Conservation (phyloP, 2,329 filamentous ascomycete genomes). For the Moelleriella libera region DNA sequence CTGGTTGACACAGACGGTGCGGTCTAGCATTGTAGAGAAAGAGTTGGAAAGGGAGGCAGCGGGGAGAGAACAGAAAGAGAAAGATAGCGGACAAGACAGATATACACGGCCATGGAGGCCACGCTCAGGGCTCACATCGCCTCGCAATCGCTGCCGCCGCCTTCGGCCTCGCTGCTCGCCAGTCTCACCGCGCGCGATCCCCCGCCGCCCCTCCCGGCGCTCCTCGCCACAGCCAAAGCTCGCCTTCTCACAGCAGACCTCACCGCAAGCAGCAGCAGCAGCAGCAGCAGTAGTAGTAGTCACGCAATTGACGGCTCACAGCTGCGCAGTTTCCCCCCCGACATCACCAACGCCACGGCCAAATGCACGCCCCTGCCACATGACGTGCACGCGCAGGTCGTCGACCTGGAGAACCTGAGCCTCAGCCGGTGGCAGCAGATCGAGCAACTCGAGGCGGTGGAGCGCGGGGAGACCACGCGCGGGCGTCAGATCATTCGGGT, state of each 20-base stretch:
- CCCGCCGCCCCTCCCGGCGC: conserved; percentile 50
- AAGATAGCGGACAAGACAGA: no score
- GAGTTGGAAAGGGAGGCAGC: no score
- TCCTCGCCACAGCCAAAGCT: conserved; percentile 67
- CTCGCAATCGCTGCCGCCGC: conserved; percentile 37
- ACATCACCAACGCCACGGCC: conserved; percentile 35
- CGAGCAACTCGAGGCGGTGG: conserved; percentile 61
- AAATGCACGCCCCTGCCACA: conserved; percentile 42
- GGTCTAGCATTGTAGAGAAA: no score
- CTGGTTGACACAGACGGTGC: no score
- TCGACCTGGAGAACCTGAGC: conserved; percentile 75
- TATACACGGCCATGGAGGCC: conserved; percentile 14
- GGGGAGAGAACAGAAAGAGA: no score
- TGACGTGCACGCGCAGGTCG: conserved; percentile 63
- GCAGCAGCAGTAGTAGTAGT: no score
- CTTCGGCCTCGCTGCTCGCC: conserved; percentile 46
- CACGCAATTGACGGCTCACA: no score
- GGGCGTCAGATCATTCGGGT: conserved; percentile 76
- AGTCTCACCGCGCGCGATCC: conserved; percentile 43
- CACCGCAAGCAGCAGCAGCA: conserved; percentile 33
- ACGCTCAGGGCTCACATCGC: conserved; percentile 27
- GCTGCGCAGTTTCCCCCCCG: conserved; percentile 33
- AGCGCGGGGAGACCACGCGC: conserved; percentile 57
- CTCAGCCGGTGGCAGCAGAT: conserved; percentile 76
- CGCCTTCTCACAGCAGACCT: conserved; percentile 71